Base-by-base conservation (phyloP, 164 flowering plant species). In the Umbilicus rupestris region DNA sequence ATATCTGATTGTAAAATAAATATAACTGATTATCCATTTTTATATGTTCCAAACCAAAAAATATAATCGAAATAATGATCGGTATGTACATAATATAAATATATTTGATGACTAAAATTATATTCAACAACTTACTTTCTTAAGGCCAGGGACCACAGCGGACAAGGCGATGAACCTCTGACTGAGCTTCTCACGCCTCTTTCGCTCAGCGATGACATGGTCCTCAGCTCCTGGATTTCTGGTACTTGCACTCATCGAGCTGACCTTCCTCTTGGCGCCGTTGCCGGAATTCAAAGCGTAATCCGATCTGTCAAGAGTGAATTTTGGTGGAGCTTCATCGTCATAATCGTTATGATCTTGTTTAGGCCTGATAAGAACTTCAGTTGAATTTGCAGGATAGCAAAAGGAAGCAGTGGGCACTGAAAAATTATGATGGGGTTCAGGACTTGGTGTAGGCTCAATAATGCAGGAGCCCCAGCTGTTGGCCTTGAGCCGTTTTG, bases 171-270 rank as follows among this genome's bases (percentile, higher is more conserved):
- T 82, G 72, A 90, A 87, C 30, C 79, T 73, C 72, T 87, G 88
- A 71, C 83, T 86, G 63, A 90, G 91, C 76, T 86, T 87, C 73
- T 87, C 94, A 47, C 96, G 66, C 28, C 96, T 74, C 65, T 80
- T 87, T 70, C 94, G 82, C 72, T 90, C 96, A 15, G 96, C 93
- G 6, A 87, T 50, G 22, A 85, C 74, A 62, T 90, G 96, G 67
- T 87, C 91, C 68, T 77, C 83, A 42, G 84, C 50, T 22, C 73
- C 78, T 29, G 85, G 15, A 7, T 72, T 69, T 30, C 79, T 77
- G 20, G 73, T 39, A 30, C 65, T 50, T 16, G 76, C 59, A 74
- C 8, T 72, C 17, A 12, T 52, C 30, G 74, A 47, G 73, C 8
- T 73, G 35, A 52, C 35, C 68, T 77, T 80, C 3, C 31, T 50